Base-by-base conservation (phyloP, 805 yeast species). In the Schizosaccharomyces octosporus region DNA sequence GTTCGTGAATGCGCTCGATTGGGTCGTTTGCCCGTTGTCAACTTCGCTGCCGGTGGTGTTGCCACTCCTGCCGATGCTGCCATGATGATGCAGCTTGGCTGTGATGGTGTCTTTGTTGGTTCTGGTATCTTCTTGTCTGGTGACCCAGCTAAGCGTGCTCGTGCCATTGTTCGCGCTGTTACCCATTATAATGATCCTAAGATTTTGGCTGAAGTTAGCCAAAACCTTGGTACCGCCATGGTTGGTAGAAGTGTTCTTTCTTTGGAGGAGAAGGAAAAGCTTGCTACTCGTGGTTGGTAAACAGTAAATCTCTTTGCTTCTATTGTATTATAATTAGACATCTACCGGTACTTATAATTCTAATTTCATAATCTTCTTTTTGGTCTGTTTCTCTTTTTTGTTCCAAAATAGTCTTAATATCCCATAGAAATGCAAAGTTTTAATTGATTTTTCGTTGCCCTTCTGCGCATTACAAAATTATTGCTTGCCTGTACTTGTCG, bases 21-120 rank as follows among this genome's bases (percentile, higher is more conserved):
- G 9, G 86, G 86, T 41, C 79, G 80, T 67, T 76, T 85, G 64
- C 89, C 89, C 0, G 94, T 85, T 55, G 93, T 85, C 62, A 85
- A 84, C 73, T 85, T 85, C 69, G 90, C 93, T 51, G 93, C 93
- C 36, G 94, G 94, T 55, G 94, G 94, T 63, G 83, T 85, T 61
- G 93, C 94, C 9, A 83, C 94, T 13, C 94, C 94, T 42, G 82
- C 89, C 7, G 94, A 85, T 71, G 94, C 94, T 31, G 93, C 93
- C 24, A 72, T 85, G 65, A 81, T 86, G 71, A 85, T 85, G 87
- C 84, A 82, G 68, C 72, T 82, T 64, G 87, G 87, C n/a, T 81
- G 84, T 67, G 87, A 83, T 68, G 87, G 87, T 64, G 84, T 83
- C 39, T 83, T 83, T 66, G 87, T 82, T 32, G 87, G 87, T 21